Percentiles rank a stretch among this genome's conserved stretches.
Conservation (phyloP, 108 stramenopile species). For the Chaetoceros muelleri region DNA sequence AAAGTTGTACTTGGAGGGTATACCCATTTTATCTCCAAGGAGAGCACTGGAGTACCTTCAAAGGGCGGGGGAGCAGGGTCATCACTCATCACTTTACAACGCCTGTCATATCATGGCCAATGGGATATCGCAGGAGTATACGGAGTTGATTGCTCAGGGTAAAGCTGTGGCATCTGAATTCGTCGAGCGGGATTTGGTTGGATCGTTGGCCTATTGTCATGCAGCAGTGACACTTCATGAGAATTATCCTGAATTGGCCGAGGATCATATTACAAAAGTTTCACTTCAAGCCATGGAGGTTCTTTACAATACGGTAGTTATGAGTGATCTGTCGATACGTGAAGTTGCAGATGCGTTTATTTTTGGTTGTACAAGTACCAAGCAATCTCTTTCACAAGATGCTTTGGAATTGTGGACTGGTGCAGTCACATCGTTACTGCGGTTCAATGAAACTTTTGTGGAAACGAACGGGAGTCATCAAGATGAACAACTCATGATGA, state of each 20-base stretch:
- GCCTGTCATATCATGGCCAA: constrained; percentile 18
- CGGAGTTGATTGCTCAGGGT: too few species aligned
- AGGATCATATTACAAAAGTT: constrained; percentile 1
- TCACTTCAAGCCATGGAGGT: constrained; percentile 4
- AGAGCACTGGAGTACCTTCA: constrained; percentile 16
- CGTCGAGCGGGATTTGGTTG: constrained; percentile 14
- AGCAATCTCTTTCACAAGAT: constrained; percentile 1
- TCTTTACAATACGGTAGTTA: not conserved
- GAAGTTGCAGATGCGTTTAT: constrained; percentile 5
- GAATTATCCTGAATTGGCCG: constrained; percentile 8
- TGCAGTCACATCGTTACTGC: constrained; percentile 2
- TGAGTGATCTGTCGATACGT: not conserved
- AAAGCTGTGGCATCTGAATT: too few species aligned
- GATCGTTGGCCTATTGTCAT: constrained; percentile 15
- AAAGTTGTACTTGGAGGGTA: too few species aligned
- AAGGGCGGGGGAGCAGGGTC: constrained; percentile 19
- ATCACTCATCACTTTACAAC: constrained; percentile 23
- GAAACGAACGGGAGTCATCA: not conserved
- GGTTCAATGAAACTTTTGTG: constrained; percentile 1
- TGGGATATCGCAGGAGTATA: too few species aligned
- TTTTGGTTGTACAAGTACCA: constrained; percentile 2
- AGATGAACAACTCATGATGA: not conserved
- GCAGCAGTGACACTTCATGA: constrained; percentile 14
- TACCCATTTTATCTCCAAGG: constrained; percentile 10
- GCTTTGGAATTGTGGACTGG: constrained; percentile 2